Base-by-base conservation (phyloP, 768 basidiomycete genomes). In the Suillus plorans region DNA sequence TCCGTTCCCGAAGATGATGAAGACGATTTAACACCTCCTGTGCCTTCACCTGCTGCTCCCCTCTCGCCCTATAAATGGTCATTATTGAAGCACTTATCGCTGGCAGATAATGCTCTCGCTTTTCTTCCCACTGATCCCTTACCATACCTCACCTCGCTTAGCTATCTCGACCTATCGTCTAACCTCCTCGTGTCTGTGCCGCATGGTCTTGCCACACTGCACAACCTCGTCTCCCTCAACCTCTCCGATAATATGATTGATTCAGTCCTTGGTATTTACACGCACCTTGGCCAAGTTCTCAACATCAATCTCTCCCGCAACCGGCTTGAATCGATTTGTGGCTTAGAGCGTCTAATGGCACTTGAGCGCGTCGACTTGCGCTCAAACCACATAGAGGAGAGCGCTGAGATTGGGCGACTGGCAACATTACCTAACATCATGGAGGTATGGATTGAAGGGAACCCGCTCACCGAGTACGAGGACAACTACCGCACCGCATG, bases 201-300 rank as follows among this genome's bases (percentile, higher is more conserved):
- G 1, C 75, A 89, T 2, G 91, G 89, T 25, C 83, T 97, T 39
- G 84, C 87, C 18, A 73, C 81, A 6, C 85, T 99, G 28, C 86
- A 89, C 71, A 91, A 89, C 67, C 90, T 99, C 61, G 77, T 87
- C 62, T 92, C 91, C n/a, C 89, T 99, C 69, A 96, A 97, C 77
- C 86, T 99, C n/a, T 84, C 92, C 18, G 91, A 96, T 76, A 99
- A 99, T 79, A 94, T 99, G 87, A 95, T 99, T 69, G 95, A 97
- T 74, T 95, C 96, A 20, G 90, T 99, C 20, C 85, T 95, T 5
- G 91, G 92, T 36, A 92, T 97, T 64, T 92, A 95, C 72, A 85
- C 85, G 44, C 86, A 88, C 61, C 84, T 98, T 44, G 93, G 92
- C 2, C 87, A 89, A 66, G 82, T 97, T 31, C 80, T 89, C 20